Evolutionary conservation across 805 yeast genomes (phyloP).

Genomic region (Hanseniaspora valbyensis): DNA sequence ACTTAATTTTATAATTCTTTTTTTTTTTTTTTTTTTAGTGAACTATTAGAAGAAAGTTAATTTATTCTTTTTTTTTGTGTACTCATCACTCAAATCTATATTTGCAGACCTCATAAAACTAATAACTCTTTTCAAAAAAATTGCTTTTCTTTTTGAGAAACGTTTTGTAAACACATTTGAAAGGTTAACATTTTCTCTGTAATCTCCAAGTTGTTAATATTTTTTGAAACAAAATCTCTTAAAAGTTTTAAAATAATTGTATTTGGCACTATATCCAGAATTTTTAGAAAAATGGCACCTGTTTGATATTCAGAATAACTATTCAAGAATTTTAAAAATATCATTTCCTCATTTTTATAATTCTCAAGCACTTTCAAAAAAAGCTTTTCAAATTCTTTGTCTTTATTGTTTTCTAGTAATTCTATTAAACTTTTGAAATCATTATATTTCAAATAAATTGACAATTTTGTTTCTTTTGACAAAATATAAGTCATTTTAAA

Average conservation of each 20-base stretch:
- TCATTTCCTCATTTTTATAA: not conserved
- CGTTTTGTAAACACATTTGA: not conserved
- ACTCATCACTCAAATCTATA: no score
- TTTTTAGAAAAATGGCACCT: no score
- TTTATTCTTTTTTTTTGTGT: no score
- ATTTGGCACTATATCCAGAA: not conserved
- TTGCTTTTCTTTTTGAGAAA: not conserved
- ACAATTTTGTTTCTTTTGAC: not conserved
- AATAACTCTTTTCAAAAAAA: no score
- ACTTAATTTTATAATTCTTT: no score
- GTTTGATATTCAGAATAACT: not conserved
- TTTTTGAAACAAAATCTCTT: not conserved
- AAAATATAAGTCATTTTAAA: not conserved
- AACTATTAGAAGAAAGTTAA: no score
- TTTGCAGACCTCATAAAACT: no score
- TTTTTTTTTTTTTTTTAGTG: no score
- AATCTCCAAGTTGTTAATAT: not conserved
- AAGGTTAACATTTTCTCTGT: not conserved
- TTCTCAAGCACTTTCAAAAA: not conserved
- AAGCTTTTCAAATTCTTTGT: not conserved
- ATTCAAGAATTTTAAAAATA: constrained; percentile 5
- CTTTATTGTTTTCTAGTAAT: not conserved
- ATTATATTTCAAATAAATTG: not conserved
- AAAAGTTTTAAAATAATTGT: not conserved
- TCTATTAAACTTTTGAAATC: constrained; percentile 1